Conservation (phyloP, 768 basidiomycete species). For the Fomitopsis pulvina region DNA sequence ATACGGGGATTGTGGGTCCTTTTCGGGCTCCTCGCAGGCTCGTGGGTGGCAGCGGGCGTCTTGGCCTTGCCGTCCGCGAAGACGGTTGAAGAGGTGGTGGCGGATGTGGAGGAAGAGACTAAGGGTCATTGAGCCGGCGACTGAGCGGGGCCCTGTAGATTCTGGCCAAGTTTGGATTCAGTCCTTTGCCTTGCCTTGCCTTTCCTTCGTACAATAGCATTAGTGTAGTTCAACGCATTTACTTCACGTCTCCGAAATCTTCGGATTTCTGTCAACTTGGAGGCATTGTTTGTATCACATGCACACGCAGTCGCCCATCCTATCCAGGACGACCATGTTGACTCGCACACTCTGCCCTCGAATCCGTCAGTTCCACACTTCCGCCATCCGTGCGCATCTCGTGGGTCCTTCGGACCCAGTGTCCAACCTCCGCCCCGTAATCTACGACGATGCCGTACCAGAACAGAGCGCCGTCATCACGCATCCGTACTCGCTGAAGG, state of each 20-base stretch:
- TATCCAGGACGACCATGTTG: constrained; percentile 12
- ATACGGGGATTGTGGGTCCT: constrained; percentile 41
- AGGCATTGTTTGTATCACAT: constrained; percentile 1
- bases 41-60: constrained; percentile 38
- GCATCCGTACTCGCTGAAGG: constrained; percentile 76
- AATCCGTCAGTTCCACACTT: constrained; percentile 12
- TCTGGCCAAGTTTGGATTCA: too few species aligned
- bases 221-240: too few species aligned
- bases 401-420: constrained; percentile 73
- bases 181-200: too few species aligned
- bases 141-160: too few species aligned
- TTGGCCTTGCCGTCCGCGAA: constrained; percentile 15
- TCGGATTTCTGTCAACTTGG: too few species aligned
- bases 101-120: constrained; percentile 5
- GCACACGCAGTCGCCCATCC: not conserved
- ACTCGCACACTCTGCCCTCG: constrained; percentile 3
- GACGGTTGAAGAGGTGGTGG: constrained; percentile 6
- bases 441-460: constrained; percentile 57
- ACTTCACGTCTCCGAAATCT: too few species aligned
- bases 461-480: constrained; percentile 17
- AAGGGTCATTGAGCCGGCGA: too few species aligned
- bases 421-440: constrained; percentile 72
- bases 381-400: constrained; percentile 24
- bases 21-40: constrained; percentile 41
- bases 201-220: not conserved